Evolutionary conservation across 164 flowering plant genomes (phyloP), one percentile per base, ranked within the genome.

Genomic region (Dillenia turbinata): DNA sequence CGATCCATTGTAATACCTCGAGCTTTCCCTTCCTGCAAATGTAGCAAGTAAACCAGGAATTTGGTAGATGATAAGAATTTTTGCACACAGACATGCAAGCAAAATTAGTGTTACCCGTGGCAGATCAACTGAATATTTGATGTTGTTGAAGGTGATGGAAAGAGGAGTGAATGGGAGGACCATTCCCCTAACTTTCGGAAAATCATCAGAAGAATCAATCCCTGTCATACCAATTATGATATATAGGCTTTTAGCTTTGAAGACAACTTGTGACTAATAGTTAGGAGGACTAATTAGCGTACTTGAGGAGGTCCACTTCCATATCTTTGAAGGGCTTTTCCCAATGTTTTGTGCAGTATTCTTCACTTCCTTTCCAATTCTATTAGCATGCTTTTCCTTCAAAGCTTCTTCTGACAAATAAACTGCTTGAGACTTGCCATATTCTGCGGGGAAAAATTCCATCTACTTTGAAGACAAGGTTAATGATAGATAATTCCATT

Each of bases 61-160:
- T 19, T 19, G 22, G 22, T 19, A 19, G 22, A 1, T 19, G 22
- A 19, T 19, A 1, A 1, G 1, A 19, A 19, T 19, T 19, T 19
- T 19, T 19, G 22, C 22, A 19, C 22, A 19, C 22, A 19, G 1
- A 19, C 22, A 19, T 19, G 22, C 22, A 19, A 1, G 1, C 22
- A 19, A 19, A 19, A 19, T 1, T 19, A 19, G 22, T 19, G 84
- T 81, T 75, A 90, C 98, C 16, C 78, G 61, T 12, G 97, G 97
- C 97, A 93, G 88, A 73, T 89, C 96, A 13, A 93, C 97, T 54
- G 60, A 88, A 78, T 90, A 93, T 53, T 83, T 84, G 33, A 90
- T 84, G 56, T 47, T 70, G 50, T 93, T 92, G 50, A 90, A 93
- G 49, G 90, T 79, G 96, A 93, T 86, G 47, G 89, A 77, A 5